Conservation (phyloP, 1,284 basidiomycete species). For the Apiotrichum gracile region DNA sequence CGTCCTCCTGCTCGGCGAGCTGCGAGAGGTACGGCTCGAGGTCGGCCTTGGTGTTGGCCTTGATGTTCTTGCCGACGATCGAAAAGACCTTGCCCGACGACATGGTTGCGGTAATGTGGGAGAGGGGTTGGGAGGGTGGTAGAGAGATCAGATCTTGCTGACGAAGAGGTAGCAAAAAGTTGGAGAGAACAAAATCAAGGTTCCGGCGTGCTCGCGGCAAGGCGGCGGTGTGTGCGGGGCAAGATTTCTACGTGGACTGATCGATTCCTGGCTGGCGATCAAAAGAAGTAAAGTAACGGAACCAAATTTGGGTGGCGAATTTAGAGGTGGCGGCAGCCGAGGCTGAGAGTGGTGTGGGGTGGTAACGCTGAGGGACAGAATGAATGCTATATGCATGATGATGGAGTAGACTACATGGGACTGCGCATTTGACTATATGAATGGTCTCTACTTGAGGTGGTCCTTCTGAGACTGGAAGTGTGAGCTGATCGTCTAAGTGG, state of each 20-base stretch:
- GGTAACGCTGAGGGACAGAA: too few species aligned
- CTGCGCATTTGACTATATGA: background rate
- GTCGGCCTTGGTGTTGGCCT: constrained; percentile 73
- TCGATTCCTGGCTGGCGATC: too few species aligned
- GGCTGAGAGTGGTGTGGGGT: too few species aligned
- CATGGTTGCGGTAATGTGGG: constrained; percentile 7
- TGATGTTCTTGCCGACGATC: constrained; percentile 68
- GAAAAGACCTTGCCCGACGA: constrained; percentile 51
- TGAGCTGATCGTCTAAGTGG: background rate
- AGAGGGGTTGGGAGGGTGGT: background rate
- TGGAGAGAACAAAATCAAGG: background rate
- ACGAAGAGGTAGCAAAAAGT: constrained; percentile 8
- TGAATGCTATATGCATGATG: too few species aligned
- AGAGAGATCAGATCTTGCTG: constrained; percentile 9
- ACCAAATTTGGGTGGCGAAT: too few species aligned
- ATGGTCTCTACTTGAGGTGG: constrained; percentile 1
- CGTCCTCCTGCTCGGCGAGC: constrained; percentile 55
- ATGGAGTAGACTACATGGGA: too few species aligned
- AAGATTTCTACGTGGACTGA: too few species aligned
- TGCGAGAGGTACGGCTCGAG: constrained; percentile 70
- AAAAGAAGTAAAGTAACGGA: too few species aligned
- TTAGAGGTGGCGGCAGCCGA: too few species aligned
- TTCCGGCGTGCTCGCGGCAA: too few species aligned
- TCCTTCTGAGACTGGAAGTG: constrained; percentile 11
- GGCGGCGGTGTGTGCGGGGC: too few species aligned